Evolutionary conservation across 305 asterid genomes (phyloP), one percentile per base, ranked within the genome.

Genomic region (Plantago coronopus): DNA sequence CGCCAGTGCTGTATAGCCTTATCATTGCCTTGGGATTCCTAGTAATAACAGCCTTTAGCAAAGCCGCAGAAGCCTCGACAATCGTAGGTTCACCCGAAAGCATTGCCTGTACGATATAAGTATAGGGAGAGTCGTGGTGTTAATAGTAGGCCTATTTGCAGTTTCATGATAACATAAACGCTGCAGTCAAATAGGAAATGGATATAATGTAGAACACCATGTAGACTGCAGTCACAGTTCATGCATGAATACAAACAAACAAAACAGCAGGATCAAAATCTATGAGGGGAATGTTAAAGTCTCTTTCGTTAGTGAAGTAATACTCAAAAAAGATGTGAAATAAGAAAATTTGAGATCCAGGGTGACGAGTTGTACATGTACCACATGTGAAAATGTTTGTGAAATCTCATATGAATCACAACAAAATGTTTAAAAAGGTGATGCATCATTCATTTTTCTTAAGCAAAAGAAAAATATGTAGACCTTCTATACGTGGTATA

Each of bases 1-100:
- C 81, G 55, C 99, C 99, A 17, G 96, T 93, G 68, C 95, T 89
- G 76, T 93, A 93, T 48, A 93, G 67, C 79, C 83, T 81, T 65
- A 89, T 89, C 99, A 93, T 89, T 70, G 99, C 99, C 76, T 89
- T 93, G 31, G 97, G 95, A 64, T 93, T 93, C 88, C 96, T 79
- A 62, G 99, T 85, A 66, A 93, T 91, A 62, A 93, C 77, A 53
- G 89, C 96, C 86, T 83, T 89, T 73, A 93, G 73, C 87, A 93
- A 82, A 72, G 95, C 91, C 75, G 99, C 99, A 76, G 99, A 72
- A 51, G 86, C 82, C 72, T 93, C 99, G 44, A 93, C 96, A 70
- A 89, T 81, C 62, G 81, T 78, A 69, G 99, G 99, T 64, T 93
- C 97, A 61, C 97, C 95, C 67, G 96, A 93, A 71, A 89, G 97